phyloP scores from a whole-genome alignment of 2,329 filamentous ascomycete species.

The Pyrenophora tritici-repentis region DNA sequence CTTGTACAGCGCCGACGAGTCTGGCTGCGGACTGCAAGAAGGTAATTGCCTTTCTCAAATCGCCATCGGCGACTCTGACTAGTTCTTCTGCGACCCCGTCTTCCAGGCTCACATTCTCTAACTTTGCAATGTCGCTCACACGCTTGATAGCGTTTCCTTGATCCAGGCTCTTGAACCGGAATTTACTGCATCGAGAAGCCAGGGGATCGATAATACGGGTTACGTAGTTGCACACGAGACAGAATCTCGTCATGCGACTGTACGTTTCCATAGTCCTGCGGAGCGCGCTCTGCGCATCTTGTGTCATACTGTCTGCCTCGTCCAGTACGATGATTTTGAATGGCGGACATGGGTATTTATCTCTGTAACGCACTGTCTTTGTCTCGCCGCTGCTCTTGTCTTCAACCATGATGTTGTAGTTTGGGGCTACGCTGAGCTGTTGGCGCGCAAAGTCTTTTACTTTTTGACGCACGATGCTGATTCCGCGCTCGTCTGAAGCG shows the following conservation, averaged over 20 bases:
- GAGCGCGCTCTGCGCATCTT: slow-evolving; percentile 92
- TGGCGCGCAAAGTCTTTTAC: slow-evolving; percentile 98
- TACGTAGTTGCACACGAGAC: slow-evolving; percentile 97
- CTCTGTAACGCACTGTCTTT: slow-evolving; percentile 54
- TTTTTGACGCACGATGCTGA: slow-evolving; percentile 94
- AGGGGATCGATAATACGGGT: slow-evolving; percentile 97
- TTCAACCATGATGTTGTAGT: slow-evolving; percentile 63
- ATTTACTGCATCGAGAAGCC: slow-evolving; percentile 92
- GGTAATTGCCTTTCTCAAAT: slow-evolving; percentile 94
- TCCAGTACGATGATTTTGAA: slow-evolving; percentile 99
- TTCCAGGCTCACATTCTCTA: slow-evolving; percentile 77
- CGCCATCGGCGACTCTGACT: slow-evolving; percentile 87
- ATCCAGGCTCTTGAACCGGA: slow-evolving; percentile 95
- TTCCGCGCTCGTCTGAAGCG: slow-evolving; percentile 97
- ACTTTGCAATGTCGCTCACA: slow-evolving; percentile 78
- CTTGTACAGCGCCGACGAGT: slow-evolving; percentile 69
- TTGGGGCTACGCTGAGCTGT: slow-evolving; percentile 83
- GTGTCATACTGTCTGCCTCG: slow-evolving; percentile 98
- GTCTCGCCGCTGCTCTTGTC: slow-evolving; percentile 33
- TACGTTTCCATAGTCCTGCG: slow-evolving; percentile 98
- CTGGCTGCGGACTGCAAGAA: slow-evolving; percentile 93
- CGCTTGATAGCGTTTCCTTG: slow-evolving; percentile 79
- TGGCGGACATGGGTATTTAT: slow-evolving; percentile 86
- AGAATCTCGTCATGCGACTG: slow-evolving; percentile 94
- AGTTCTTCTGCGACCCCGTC: slow-evolving; percentile 81